phyloP scores from a whole-genome alignment of 106 monocot genomes.

The Acorus calamus region DNA sequence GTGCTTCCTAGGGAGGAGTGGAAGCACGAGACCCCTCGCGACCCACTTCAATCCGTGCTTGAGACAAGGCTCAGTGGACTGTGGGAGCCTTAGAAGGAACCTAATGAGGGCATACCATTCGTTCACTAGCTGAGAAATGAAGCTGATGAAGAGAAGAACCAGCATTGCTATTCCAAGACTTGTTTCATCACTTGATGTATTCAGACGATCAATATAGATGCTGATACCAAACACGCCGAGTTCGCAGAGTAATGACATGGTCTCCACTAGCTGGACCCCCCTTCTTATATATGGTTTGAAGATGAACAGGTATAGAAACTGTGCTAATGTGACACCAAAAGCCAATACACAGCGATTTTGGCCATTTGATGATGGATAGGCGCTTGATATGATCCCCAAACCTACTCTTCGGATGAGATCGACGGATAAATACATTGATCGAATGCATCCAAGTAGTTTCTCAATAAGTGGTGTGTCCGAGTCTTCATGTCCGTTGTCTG shows the following conservation, averaged over 20 bases:
- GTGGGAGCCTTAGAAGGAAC: background rate
- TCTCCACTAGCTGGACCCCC: background rate
- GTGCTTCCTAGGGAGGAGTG: background rate
- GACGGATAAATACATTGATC: background rate
- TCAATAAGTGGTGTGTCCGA: background rate
- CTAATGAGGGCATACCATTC: background rate
- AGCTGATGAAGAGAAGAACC: background rate
- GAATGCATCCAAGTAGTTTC: background rate
- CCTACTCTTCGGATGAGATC: background rate
- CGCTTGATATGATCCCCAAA: background rate
- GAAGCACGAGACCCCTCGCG: background rate
- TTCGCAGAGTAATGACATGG: background rate
- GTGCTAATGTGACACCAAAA: background rate
- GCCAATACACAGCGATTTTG: background rate
- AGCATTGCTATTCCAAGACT: background rate
- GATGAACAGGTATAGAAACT: background rate
- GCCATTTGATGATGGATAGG: background rate
- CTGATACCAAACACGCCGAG: background rate
- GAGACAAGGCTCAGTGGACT: background rate
- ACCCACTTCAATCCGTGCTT: background rate
- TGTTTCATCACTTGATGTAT: background rate
- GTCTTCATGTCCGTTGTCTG: background rate
- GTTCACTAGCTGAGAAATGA: background rate
- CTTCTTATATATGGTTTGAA: background rate
- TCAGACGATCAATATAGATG: background rate